Base-by-base conservation (phyloP, 805 yeast genomes). In the Myxozyma kluyveri region DNA sequence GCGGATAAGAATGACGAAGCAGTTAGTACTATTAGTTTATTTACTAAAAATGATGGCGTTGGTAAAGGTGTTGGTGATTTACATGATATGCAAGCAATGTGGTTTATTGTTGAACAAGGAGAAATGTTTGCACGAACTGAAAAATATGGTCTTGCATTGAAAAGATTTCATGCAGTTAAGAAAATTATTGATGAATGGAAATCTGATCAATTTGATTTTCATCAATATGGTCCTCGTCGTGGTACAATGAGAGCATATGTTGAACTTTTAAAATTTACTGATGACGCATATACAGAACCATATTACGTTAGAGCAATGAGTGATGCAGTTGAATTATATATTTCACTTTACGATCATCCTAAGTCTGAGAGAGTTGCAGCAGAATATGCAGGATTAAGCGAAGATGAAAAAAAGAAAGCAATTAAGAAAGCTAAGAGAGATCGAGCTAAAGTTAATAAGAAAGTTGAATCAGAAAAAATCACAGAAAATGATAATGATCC, bases 121-220 rank as follows among this genome's bases (percentile, higher is more conserved):
- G 95, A 86, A 64, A 83, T 93, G 2, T 88, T 87, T 61, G 68
- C 71, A 46, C 79, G 96, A 62, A 63, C 80, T 39, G 84, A 80
- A 59, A 69, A 77, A 43, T 72, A 69, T 23, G 96, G 95, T 0
- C 70, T 93, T 59, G 81, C 97, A 0, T 71, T 89, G 57, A 93
- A 93, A 69, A 78, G 98, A 63, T 87, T 77, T 65, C 68, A 72
- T 38, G 82, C 88, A 1, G 75, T 89, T 42, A 72, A 81, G 45
- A 80, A 81, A 54, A 78, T 54, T 14, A 89, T 82, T 69, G 76
- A 80, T 40, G 85, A 81, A 47, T 89, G 82, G 69, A 79, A 75
- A 64, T 80, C 79, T 56, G 99, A 93, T 65, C 97, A 93, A 72
- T 77, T 85, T 58, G 99, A 93, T 67, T 93, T 91, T 83, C 98